Percentiles rank a stretch among this genome's conserved stretches.
phyloP scores from a whole-genome alignment of 345 rosid species.

The Garcia nutans region DNA sequence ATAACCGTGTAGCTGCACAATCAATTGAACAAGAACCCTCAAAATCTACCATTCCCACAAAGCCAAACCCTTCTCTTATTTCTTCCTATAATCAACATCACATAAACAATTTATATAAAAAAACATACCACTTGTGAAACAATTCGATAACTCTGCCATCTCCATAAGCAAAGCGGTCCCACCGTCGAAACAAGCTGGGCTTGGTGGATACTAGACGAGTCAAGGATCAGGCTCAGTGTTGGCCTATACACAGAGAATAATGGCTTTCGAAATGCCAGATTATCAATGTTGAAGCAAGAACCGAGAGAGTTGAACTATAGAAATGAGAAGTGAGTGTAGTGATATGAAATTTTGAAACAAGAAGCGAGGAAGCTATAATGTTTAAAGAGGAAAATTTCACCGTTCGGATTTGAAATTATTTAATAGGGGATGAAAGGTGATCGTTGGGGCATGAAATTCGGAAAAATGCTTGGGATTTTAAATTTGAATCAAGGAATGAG shows the following conservation, averaged over 20 bases:
- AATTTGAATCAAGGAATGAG: not conserved
- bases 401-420: not conserved
- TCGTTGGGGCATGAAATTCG: no score
- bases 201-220: constrained; percentile 73
- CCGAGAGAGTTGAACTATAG: no score
- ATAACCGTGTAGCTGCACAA: not conserved
- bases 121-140: constrained; percentile 70
- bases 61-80: not conserved
- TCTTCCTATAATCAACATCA: not conserved
- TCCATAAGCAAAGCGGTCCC: constrained; percentile 84
- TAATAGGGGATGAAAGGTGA: not conserved
- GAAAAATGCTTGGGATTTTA: constrained; percentile 15
- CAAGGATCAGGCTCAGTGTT: constrained; percentile 54
- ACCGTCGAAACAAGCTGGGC: constrained; percentile 95
- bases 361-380: not conserved
- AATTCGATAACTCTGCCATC: constrained; percentile 65
- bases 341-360: constrained; percentile 7
- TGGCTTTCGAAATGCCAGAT: not conserved
- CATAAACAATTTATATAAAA: not conserved
- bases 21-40: not conserved
- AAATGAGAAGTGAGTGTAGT: constrained; percentile 1
- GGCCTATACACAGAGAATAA: not conserved
- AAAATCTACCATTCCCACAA: not conserved
- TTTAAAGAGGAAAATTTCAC: no score
- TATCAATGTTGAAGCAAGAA: no score